These are phyloP conservation scores for Oxytropis ochrocephala DNA, from an alignment of 306 rosid species.

Conservation along the genomic window DNA sequence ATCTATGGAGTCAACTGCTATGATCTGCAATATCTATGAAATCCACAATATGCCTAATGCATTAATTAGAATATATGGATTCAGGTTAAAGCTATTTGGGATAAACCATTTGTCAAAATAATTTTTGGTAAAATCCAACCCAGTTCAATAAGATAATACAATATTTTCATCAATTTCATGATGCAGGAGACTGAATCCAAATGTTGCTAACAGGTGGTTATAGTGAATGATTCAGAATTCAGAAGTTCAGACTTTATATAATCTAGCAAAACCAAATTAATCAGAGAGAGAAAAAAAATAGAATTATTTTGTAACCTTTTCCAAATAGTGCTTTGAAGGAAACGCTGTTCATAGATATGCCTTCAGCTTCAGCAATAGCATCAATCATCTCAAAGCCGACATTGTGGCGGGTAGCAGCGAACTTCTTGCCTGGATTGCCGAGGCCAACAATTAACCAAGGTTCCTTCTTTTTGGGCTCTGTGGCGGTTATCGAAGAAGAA, in stretches of 20 bases:
- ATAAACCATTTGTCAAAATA: background rate
- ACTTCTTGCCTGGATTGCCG: slow-evolving; percentile 78
- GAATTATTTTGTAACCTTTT: slow-evolving; percentile 42
- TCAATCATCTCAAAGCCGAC: slow-evolving; percentile 96
- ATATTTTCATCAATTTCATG: background rate
- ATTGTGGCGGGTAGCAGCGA: slow-evolving; percentile 58
- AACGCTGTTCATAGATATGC: slow-evolving; percentile 57
- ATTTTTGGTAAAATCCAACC: background rate
- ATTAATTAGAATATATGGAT: too few relatives aligned
- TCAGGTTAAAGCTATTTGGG: background rate
- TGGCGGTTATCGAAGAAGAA: background rate
- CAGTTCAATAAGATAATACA: background rate
- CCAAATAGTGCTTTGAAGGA: slow-evolving; percentile 83
- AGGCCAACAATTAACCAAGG: slow-evolving; percentile 85
- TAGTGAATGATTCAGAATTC: background rate
- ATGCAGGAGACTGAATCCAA: background rate
- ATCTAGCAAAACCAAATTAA: background rate
- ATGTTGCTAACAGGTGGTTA: too few relatives aligned
- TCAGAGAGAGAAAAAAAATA: background rate
- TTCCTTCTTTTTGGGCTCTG: slow-evolving; percentile 27
- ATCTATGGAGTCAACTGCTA: background rate
- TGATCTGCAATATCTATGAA: background rate
- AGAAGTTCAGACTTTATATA: background rate
- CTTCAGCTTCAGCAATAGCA: slow-evolving; percentile 84
- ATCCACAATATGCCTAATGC: background rate